Evolutionary conservation across 2,329 filamentous ascomycete genomes (phyloP).

Genomic region (Cladosporium oxysporum): DNA sequence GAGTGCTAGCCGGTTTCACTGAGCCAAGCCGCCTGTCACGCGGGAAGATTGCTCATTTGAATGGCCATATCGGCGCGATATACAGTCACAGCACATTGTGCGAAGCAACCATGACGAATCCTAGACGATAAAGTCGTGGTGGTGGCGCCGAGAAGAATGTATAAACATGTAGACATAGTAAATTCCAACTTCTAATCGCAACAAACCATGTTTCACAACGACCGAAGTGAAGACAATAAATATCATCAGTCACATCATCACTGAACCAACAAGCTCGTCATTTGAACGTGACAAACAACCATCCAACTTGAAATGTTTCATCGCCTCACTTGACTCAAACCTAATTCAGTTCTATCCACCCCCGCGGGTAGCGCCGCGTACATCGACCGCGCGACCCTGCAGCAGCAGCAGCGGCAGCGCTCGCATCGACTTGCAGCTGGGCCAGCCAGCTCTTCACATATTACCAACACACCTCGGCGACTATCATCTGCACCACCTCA

Average conservation of each 20-base stretch:
- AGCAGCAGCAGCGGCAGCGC: slow-evolving; percentile 9
- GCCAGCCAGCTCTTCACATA: slow-evolving; percentile 18
- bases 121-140: not conserved
- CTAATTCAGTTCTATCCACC: not conserved
- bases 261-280: not conserved
- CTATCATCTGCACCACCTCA: slow-evolving; percentile 1
- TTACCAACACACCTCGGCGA: slow-evolving; percentile 17
- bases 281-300: not conserved
- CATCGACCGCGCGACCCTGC: slow-evolving; percentile 15
- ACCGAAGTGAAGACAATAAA: not conserved
- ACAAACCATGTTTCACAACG: not conserved
- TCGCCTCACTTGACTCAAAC: slow-evolving; percentile 13
- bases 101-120: not conserved
- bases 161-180: not conserved
- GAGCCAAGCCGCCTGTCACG: not conserved
- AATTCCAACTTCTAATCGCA: not conserved
- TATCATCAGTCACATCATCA: not conserved
- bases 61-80: not conserved
- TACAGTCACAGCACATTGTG: not conserved
- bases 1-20: not conserved
- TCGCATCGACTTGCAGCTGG: slow-evolving; percentile 11
- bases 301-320: not conserved
- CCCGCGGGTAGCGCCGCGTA: slow-evolving; percentile 9
- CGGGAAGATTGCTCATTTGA: not conserved
- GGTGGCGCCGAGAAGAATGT: not conserved